Evolutionary conservation across 2,329 filamentous ascomycete genomes (phyloP), one percentile per base, ranked within the genome.

Genomic region (Chaetomiaceae sp.): DNA sequence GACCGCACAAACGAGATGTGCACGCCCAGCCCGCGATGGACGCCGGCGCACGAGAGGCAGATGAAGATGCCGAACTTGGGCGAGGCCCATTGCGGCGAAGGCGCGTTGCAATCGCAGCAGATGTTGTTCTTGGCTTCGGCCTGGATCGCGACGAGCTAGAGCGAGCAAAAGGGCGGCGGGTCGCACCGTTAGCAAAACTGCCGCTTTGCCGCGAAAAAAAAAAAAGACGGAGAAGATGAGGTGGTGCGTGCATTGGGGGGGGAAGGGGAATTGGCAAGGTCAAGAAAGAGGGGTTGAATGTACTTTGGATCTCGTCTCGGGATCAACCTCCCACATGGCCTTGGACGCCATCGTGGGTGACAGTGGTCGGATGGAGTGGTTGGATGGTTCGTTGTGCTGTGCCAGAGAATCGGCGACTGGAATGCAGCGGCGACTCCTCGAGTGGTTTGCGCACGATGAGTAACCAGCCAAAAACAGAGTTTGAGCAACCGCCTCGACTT

Each of bases 1-100:
- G 88, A 94, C 55, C 94, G 87, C 59, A 99, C 91, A 74, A 99
- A 99, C 68, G 90, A 96, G 71, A 99, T 96, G 76, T 99, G 94
- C 32, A 99, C 94, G 57, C 94, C 94, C 27, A 99, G 83, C 3
- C 90, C 90, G 58, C 94, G 87, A 74, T 99, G 94, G 48, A 94
- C 89, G 63, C 94, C 94, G 30, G 91, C 92, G 76, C 94, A 99
- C 59, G 87, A 89, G 48, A 99, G 84, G 73, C 94, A 99, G 79
- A 99, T 96, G 76, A 99, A 99, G 71, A 96, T 89, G 67, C 92
- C 92, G 69, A 99, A 95, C 73, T 99, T 99, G 60, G 94, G 94
- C 33, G 90, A 80, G 62, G 94, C 92, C 94, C 94, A 99, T 86
- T 99, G 94, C 58, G 94, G 94, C 64, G 90, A 95, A 20, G 94